Evolutionary conservation across 2,329 filamentous ascomycete species (phyloP).

Genomic region (Pseudophaeomoniella oleicola): DNA sequence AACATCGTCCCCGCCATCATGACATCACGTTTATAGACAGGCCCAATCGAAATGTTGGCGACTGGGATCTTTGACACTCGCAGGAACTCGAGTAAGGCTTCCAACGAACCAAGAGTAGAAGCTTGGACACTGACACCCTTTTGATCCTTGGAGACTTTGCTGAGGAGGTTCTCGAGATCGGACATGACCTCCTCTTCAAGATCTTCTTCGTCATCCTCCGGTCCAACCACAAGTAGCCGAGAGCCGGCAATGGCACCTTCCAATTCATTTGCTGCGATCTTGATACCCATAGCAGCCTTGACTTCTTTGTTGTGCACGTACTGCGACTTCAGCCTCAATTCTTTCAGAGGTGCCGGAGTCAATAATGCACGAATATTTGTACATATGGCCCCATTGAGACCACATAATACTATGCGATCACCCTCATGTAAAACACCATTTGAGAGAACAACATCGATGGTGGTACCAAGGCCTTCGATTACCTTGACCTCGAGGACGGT

Average conservation of each 20-base stretch:
- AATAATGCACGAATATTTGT: conserved; percentile 91
- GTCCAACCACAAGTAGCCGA: conserved; percentile 80
- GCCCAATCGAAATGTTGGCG: conserved; percentile 90
- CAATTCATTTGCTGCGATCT: conserved; percentile 91
- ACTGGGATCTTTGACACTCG: conserved; percentile 94
- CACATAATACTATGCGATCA: conserved; percentile 86
- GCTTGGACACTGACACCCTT: conserved; percentile 95
- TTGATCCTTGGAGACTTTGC: conserved; percentile 78
- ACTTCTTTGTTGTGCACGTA: conserved; percentile 99
- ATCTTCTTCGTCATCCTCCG: conserved; percentile 92
- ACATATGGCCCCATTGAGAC: conserved; percentile 87
- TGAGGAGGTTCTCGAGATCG: conserved; percentile 81
- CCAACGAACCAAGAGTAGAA: conserved; percentile 89
- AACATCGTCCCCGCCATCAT: conserved; percentile 90
- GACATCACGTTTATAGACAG: conserved; percentile 94
- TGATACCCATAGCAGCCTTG: conserved; percentile 95
- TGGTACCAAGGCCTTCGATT: conserved; percentile 96
- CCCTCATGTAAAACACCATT: conserved; percentile 93
- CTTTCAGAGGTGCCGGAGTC: conserved; percentile 83
- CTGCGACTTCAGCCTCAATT: conserved; percentile 83
- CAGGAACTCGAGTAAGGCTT: conserved; percentile 91
- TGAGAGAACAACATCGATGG: conserved; percentile 90
- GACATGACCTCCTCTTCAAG: conserved; percentile 92
- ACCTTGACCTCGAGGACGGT: conserved; percentile 98
- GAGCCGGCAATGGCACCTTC: conserved; percentile 95